Evolutionary conservation across 352 stramenopile genomes (phyloP), one percentile per base, ranked within the genome.

Genomic region (Globisporangium radiosum): DNA sequence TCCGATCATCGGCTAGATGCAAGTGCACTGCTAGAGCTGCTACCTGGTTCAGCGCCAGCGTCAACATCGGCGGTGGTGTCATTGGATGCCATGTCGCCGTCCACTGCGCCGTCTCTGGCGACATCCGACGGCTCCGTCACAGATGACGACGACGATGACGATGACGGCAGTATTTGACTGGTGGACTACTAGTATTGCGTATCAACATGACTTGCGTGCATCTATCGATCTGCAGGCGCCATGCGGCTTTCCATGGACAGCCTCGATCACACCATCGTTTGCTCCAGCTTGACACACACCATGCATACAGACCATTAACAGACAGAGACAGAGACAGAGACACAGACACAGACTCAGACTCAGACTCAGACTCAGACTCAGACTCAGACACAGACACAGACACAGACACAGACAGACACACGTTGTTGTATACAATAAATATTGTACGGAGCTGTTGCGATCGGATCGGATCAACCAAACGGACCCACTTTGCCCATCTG

Each of bases 91-190:
- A 50, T 40, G 9, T 8, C 52, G 6, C 8, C 43, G 33, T 8
- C 15, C 10, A n/a, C 50, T 3, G 13, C 25, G 25, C 25, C 37
- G 9, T 19, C 37, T 47, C 43, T 11, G n/a, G 25, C 25, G 25
- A 33, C 8, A 11, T 65, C 59, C 1, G 59, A 65, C 4, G 25
- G 19, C 13, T 65, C 59, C 2, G 33, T 15, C 3, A 57, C 52
- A 1, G 52, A 55, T 2, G 37, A 57, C 40, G 52, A 60, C 15
- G 59, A 59, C 7, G 52, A 55, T 10, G 49, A 25, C 19, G 19
- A 25, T 25, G 19, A 25, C 25, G 52, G 59, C n/a, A 64, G 45
- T 38, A 55, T 64, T 25, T 64, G 51, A 64, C 36, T 47, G 25
- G 25, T 3, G 25, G 25, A 33, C 25, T 33, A 33, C 25, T 33